Evolutionary conservation across 106 monocot species (phyloP).

Genomic region (Iris macrosiphon): DNA sequence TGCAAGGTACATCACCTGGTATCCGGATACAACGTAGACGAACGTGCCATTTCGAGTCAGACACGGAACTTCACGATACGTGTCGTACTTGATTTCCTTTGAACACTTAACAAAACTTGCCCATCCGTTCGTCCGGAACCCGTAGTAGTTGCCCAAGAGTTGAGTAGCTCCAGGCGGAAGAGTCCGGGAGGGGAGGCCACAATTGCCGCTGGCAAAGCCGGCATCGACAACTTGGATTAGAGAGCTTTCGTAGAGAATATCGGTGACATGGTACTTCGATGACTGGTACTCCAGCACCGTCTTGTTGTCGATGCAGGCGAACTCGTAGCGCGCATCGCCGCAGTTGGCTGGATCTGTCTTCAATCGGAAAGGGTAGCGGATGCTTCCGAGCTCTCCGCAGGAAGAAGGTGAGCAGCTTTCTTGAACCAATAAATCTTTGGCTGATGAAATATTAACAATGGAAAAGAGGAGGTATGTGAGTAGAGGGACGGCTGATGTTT

Average conservation of each 20-base stretch:
- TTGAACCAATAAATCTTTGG: neutral
- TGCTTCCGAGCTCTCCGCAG: neutral
- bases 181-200: neutral
- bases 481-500: neutral
- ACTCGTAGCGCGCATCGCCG: constrained; percentile 2
- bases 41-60: neutral
- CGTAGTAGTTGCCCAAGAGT: neutral
- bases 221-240: constrained; percentile 1
- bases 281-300: neutral
- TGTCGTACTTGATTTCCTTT: neutral
- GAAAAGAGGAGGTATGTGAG: neutral
- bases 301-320: constrained; percentile 7
- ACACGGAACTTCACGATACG: neutral
- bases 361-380: neutral
- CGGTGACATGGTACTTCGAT: constrained; percentile 1
- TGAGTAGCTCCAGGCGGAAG: neutral
- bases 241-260: neutral
- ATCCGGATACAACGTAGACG: neutral
- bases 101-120: neutral
- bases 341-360: constrained; percentile 1
- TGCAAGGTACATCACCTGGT: neutral
- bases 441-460: neutral
- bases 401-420: neutral
- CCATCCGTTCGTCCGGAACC: neutral
- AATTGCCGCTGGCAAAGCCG: neutral